Base-by-base conservation (phyloP, 768 basidiomycete genomes). In the Termitomyces sp. region DNA sequence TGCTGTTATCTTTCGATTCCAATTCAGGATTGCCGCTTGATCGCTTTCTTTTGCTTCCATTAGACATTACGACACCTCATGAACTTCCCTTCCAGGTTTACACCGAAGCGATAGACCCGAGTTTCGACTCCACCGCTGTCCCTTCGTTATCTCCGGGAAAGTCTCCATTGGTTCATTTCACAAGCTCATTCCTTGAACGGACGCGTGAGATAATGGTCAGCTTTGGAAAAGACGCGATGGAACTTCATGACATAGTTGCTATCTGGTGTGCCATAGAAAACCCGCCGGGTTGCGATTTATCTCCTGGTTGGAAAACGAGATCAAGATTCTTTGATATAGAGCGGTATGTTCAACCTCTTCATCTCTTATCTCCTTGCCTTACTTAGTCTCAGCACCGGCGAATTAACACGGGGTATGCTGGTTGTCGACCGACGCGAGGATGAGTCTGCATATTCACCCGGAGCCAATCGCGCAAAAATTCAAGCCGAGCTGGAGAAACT, bases 181-280 rank as follows among this genome's bases (percentile, higher is more conserved):
- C 91, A 7, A 88, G 88, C 64, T 80, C 90, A 5, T 85, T 96
- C 73, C 74, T 94, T 1, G 85, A 89, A 68, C 80, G 85, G 47
- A 83, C 90, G 4, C 75, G 90, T 36, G 86, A 86, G 61, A 74
- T 94, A 53, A 93, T 95, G 88, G 59, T 84, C n/a, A 66, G 77
- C 51, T 93, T 85, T 61, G 93, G 93, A 8, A 85, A 88, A 61
- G 93, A 95, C 68, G 88, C 82, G 5, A 82, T 97, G 83, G 91
- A 95, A 73, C 79, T 95, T 57, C 95, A 98, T 66, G 95, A 98
- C 65, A 89, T 94, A 48, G 86, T 87, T 12, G 90, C 92, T 2
- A 81, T 96, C 16, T 96, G 93, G 91, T 93, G 87, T 70, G 90
- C 92, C 2, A 83, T 92, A 16, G 79, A 80, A 58, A 85, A 88